Conservation (phyloP, 768 basidiomycete species). For the Kwoniella newhampshirensis region DNA sequence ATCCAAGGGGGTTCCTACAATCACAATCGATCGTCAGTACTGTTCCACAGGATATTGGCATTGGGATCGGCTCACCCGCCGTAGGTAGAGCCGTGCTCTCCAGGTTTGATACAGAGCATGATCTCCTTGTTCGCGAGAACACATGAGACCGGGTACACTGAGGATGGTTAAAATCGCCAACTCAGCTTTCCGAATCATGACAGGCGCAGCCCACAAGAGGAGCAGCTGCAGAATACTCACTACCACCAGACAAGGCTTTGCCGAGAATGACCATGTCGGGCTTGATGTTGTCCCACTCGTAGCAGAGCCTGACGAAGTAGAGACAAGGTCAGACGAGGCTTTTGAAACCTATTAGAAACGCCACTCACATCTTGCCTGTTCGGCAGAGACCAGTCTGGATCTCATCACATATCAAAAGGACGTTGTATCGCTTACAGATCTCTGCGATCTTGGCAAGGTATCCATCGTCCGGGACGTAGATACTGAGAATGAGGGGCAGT, state of each 20-base stretch:
- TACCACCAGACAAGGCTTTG: slow-evolving; percentile 93
- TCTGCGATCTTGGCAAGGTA: slow-evolving; percentile 75
- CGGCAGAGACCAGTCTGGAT: slow-evolving; percentile 96
- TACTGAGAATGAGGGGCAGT: too few species aligned
- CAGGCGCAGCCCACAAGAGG: not conserved
- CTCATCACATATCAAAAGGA: slow-evolving; percentile 95
- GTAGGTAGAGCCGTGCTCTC: slow-evolving; percentile 94
- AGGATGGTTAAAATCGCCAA: not conserved
- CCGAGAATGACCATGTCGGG: slow-evolving; percentile 92
- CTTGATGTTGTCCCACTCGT: slow-evolving; percentile 78
- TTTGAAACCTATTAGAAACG: not conserved
- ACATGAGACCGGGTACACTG: slow-evolving; percentile 94
- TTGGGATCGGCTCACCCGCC: slow-evolving; percentile 91
- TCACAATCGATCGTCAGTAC: too few species aligned
- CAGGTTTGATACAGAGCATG: slow-evolving; percentile 91
- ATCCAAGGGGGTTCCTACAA: slow-evolving; percentile 83
- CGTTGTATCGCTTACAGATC: slow-evolving; percentile 88
- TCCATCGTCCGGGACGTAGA: slow-evolving; percentile 84
- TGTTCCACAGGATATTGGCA: too few species aligned
- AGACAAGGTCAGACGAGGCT: too few species aligned
- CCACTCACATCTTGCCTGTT: slow-evolving; percentile 75
- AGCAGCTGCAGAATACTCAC: too few species aligned
- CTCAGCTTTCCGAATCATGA: slow-evolving; percentile 6
- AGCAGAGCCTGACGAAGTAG: slow-evolving; percentile 61
- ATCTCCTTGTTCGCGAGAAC: slow-evolving; percentile 87